Base-by-base conservation (phyloP, 1,284 basidiomycete genomes). In the Cutaneotrichosporon curvatum region DNA sequence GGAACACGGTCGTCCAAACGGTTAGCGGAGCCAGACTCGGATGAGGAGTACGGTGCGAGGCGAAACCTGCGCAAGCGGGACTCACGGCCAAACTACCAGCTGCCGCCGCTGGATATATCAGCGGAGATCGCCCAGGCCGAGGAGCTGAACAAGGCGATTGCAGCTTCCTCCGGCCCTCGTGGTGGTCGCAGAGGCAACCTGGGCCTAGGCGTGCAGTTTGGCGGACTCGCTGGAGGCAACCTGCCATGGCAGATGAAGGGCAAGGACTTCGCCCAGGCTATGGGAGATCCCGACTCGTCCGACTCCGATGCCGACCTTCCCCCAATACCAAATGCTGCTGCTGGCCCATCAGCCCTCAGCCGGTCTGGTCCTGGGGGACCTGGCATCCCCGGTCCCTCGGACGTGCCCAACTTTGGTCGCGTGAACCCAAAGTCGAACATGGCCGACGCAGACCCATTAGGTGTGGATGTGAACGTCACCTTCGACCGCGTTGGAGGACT, bases 401-500 rank as follows among this genome's bases (percentile, higher is more conserved):
- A 70, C 42, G 66, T 70, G 12, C 63, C 61, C 4, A 67, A 70
- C 48, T 70, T 65, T 50, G 70, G 70, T 4, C 47, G 69, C 20
- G 61, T 68, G 49, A 70, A 72, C 49, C 69, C 70, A 12, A 67
- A 71, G 56, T 70, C 67, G 70, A 89, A 81, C 37, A 79, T 94
- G n/a, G 94, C 95, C 10, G 95, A 99, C 67, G 85, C 88, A 3
- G 95, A 99, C 71, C 95, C 95, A 4, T 78, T 98, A 10, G 91
- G 92, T 16, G 86, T 95, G 7, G 90, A 94, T 60, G 82, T 85
- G 65, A 89, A 89, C 58, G 85, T 98, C 19, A 91, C 90, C 0
- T 98, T 99, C 66, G 87, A 92, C 63, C 87, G 91, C 71, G 89
- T 98, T n/a, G 95, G 95, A 30, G 95, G 95, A 5, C 75, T 98